Evolutionary conservation across 2,329 filamentous ascomycete genomes (phyloP), one percentile per base, ranked within the genome.

Genomic region (Zymoseptoria crescenta): DNA sequence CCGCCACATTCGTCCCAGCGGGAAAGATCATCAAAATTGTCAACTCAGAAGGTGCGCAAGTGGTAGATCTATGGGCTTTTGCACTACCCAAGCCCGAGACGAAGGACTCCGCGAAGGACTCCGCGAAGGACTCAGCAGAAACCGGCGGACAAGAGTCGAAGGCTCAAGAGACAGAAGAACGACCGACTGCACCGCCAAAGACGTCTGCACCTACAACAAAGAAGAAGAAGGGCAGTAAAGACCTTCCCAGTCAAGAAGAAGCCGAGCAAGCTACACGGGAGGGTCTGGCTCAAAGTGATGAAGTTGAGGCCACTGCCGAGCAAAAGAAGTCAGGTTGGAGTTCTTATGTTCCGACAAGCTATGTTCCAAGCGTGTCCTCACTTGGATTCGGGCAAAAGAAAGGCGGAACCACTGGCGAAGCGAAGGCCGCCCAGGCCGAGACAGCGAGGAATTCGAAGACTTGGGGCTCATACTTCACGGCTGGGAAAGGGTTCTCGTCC

Each of bases 31-130:
- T 80, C 69, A 80, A 79, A 66, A 76, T 80, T 49, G 74, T 80
- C 58, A 80, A 80, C 58, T 78, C 76, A 0, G 79, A 77, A 59
- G 78, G 78, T n/a, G 75, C 75, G 52, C 78, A 80, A 68, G 75
- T 78, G 8, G 72, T 80, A 24, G 77, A 78, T 59, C 77, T 76
- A 24, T 80, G 78, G 78, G 78, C 77, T 0, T 80, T 80, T 63
- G 75, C 75, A 1, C 63, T 80, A 35, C 73, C 74, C 8, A 70
- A 73, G n/a, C 77, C 78, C 16, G 77, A 77, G 3, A 64, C 61
- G 8, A 66, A 66, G 56, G 65, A 68, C 16, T 45, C 35, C 10
- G 35, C 35, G 35, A 66, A 66, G 56, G 65, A 68, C 16, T 45
- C 35, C 10, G 35, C 35, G 35, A 45, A n/a, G 35, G 16, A 13